Evolutionary conservation across 1,139 yeast genomes (phyloP).

Genomic region (Geotrichum histeridarum): DNA sequence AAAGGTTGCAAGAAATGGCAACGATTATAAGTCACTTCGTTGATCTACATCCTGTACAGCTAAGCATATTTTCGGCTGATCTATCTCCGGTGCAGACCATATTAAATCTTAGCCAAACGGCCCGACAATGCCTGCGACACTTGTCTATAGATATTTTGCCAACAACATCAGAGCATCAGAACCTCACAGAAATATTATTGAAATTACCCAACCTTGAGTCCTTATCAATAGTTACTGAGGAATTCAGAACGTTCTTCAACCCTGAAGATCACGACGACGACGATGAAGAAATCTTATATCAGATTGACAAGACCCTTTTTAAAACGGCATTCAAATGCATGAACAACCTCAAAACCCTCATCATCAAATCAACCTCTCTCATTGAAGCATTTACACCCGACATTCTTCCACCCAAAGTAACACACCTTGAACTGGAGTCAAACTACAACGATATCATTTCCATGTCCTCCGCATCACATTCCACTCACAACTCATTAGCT

Average conservation of each 20-base stretch:
- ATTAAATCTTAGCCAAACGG: not conserved
- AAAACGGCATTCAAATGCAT: conserved; percentile 2
- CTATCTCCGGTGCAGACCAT: conserved; percentile 5
- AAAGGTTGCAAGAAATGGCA: not conserved
- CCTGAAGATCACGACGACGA: not conserved
- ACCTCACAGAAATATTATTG: not conserved
- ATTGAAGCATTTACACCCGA: conserved; percentile 6
- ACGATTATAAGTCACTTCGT: not conserved
- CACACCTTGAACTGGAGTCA: conserved; percentile 7
- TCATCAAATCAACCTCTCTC: conserved; percentile 5
- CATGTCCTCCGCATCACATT: not conserved
- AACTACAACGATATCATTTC: not conserved
- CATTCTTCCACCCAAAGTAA: conserved; percentile 1
- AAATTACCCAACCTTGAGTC: not conserved
- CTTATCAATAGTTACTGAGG: not conserved
- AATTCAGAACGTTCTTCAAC: not conserved
- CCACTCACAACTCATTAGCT: not conserved
- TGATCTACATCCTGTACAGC: not conserved
- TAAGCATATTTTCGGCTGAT: not conserved
- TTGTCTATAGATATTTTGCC: conserved; percentile 4
- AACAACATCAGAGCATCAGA: conserved; percentile 1
- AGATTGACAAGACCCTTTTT: not conserved
- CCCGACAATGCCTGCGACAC: not conserved
- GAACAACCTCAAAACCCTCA: conserved; percentile 1
- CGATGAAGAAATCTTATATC: not conserved